Evolutionary conservation across 148 eudicot species (phyloP), one percentile per base, ranked within the genome.

Genomic region (Linanthus parryae): DNA sequence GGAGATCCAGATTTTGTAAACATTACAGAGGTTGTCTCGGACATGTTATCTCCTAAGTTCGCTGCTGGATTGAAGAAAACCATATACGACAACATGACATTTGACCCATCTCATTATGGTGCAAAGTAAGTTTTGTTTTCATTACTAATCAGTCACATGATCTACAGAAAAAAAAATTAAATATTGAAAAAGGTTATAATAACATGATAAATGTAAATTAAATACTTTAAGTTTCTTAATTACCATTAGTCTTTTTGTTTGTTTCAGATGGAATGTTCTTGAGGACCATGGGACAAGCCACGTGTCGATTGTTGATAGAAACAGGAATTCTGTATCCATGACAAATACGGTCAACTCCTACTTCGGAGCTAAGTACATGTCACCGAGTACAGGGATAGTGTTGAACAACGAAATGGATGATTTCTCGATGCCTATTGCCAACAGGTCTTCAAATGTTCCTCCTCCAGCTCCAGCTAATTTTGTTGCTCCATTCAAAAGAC

Each of bases 381-480:
- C 77, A 1, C 71, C 62, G n/a, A 31, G 44, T 35, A 76, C 77
- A 0, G 81, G 81, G 13, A 72, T 76, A 29, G 17, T 72, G 16
- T 71, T 76, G 14, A 76, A 76, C 61, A 72, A 76, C 35, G 77
- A 76, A 64, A 76, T 76, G 81, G 81, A 61, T 19, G 81, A 76
- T 54, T 76, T 76, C 61, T 76, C 81, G 0, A 54, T 69, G 12
- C 74, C 78, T 26, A 42, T 42, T 20, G 61, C 63, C 17, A 44
- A 33, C 20, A 56, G 47, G 28, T 46, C 74, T 10, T 21, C 14
- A 24, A 50, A 38, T 30, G 46, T n/a, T 21, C 42, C 40, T 29
- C 77, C 77, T n/a, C 81, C 81, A 11, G 57, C 81, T 22, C 74
- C 66, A 1, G 59, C 73, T 29, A 76, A 76, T 53, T 76, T 68